Percentiles rank a stretch among this genome's conserved stretches.
Evolutionary conservation across 2,329 filamentous ascomycete genomes (phyloP).

Genomic region (Arthrobotrys pseudoclavata): DNA sequence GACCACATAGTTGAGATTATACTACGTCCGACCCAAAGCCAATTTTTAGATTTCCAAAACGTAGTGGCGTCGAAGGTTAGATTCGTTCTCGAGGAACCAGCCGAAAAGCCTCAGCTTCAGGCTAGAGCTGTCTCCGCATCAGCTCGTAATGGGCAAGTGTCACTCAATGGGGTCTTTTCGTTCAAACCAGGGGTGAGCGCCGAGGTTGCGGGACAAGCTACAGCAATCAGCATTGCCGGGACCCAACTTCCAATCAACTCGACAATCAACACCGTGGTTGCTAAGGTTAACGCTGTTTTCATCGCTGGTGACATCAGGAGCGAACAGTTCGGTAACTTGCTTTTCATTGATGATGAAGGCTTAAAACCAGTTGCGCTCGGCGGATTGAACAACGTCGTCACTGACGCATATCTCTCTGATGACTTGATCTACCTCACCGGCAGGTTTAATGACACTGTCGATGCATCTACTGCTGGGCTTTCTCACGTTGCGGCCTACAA

Average conservation of each 20-base stretch:
- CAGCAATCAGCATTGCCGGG: conserved; percentile 79
- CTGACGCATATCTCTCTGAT: conserved; percentile 77
- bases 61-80: conserved; percentile 89
- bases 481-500: conserved; percentile 84
- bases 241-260: conserved; percentile 74
- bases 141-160: neutral
- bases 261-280: conserved; percentile 35
- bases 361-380: conserved; percentile 75
- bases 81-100: conserved; percentile 72
- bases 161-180: conserved; percentile 90
- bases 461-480: conserved; percentile 75
- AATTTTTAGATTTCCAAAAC: conserved; percentile 73
- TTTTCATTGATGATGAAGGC: conserved; percentile 75
- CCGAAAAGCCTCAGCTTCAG: conserved; percentile 68
- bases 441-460: conserved; percentile 81
- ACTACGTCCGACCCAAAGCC: conserved; percentile 77
- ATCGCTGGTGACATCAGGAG: conserved; percentile 71
- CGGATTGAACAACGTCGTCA: conserved; percentile 85
- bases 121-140: neutral
- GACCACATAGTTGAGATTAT: conserved; percentile 86
- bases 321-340: conserved; percentile 78
- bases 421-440: conserved; percentile 84
- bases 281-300: conserved; percentile 34
- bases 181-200: conserved; percentile 82
- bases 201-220: conserved; percentile 75